Percentiles rank a stretch among this genome's conserved stretches.
phyloP scores from a whole-genome alignment of 1,284 basidiomycete species.

The Malassezia pachydermatis region DNA sequence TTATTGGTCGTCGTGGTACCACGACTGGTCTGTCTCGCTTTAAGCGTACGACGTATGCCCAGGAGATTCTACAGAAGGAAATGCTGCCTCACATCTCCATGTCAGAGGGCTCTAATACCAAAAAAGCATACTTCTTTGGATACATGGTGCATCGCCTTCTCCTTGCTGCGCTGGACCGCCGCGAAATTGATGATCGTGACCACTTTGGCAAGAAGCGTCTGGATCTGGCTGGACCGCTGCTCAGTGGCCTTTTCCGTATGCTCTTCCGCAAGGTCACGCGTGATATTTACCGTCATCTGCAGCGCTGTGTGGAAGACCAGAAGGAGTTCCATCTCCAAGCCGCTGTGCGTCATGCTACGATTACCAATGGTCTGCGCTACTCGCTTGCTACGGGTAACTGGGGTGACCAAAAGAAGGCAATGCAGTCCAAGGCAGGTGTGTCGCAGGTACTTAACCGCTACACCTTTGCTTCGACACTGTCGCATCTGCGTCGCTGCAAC shows the following conservation, averaged over 20 bases:
- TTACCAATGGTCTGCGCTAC: conserved; percentile 96
- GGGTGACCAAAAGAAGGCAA: conserved; percentile 94
- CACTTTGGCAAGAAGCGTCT: conserved; percentile 98
- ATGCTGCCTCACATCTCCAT: conserved; percentile 97
- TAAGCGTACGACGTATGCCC: conserved; percentile 86
- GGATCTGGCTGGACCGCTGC: conserved; percentile 85
- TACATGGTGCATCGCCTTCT: conserved; percentile 97
- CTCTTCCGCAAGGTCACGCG: conserved; percentile 92
- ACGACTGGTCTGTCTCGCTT: conserved; percentile 84
- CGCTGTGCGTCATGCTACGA: conserved; percentile 85
- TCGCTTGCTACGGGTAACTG: conserved; percentile 98
- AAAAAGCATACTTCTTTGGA: conserved; percentile 99
- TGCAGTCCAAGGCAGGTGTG: conserved; percentile 90
- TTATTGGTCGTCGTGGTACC: conserved; percentile 95
- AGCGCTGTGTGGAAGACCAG: conserved; percentile 88
- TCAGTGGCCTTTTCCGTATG: conserved; percentile 94
- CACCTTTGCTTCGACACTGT: conserved; percentile 95
- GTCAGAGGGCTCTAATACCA: conserved; percentile 87
- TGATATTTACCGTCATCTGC: conserved; percentile 91
- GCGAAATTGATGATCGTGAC: conserved; percentile 96
- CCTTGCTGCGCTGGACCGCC: conserved; percentile 80
- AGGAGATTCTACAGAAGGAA: conserved; percentile 96
- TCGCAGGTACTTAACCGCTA: conserved; percentile 98
- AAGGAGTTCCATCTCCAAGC: conserved; percentile 86
- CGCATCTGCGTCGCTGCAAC: conserved; percentile 93